Evolutionary conservation across 768 basidiomycete species (phyloP), one percentile per base, ranked within the genome.

Genomic region (Austroboletus festivus): DNA sequence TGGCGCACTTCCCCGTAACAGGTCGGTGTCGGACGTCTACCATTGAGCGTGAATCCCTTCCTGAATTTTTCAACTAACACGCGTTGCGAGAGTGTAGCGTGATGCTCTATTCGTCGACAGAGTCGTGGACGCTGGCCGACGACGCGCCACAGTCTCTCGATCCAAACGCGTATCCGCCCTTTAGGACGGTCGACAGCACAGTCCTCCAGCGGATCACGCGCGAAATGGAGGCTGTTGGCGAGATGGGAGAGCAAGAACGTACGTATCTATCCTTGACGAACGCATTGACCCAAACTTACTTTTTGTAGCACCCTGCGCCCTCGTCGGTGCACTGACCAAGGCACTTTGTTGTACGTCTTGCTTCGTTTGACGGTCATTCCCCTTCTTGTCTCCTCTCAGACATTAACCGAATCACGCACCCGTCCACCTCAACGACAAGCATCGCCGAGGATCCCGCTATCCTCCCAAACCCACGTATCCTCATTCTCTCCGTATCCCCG

Each of bases 241-340:
- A 73, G 16, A 62, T 68, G 16, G 74, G 77, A 21, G 74, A 80
- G 9, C 31, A 33, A 59, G 81, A 83, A 72, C 54, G 56, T 53
- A 53, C 46, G 57, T 57, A 13, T 30, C 42, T 13, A 34, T 16
- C 22, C 16, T 43, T 39, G 28, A 20, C 16, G 45, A 35, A 42
- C 41, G 31, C 42, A 45, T 21, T 60, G 42, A 58, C 42, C 13
- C 43, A 48, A n/a, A 18, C 52, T n/a, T n/a, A n/a, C n/a, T n/a
- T n/a, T n/a, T n/a, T n/a, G n/a, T n/a, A 79, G 85, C 70, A 43
- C 83, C 84, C 13, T 78, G 78, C 55, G 84, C 83, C 3, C 74
- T 99, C 38, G 94, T 98, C 40, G 82, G 90, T 33, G 93, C 94
- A 13, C 68, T 98, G 47, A 88, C 89, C 23, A 97, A 96, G 68